Conservation (phyloP, 495 filamentous ascomycete species). For the Hyaloscypha bicolor region DNA sequence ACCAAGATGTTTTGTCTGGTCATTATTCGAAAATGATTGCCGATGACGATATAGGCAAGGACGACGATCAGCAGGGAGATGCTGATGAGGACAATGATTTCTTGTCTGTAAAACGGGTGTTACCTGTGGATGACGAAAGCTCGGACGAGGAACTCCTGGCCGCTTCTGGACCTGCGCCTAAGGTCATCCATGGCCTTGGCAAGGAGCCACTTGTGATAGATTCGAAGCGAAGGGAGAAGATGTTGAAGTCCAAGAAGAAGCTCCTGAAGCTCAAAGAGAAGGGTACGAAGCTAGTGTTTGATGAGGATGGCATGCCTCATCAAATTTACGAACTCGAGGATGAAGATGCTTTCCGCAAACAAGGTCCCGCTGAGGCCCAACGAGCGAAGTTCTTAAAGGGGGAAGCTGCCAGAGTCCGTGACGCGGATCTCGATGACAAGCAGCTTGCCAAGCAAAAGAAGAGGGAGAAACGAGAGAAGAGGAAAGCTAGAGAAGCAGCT, state of each 20-base stretch:
- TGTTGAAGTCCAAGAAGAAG: conserved; percentile 93
- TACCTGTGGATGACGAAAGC: conserved; percentile 58
- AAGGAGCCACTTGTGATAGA: conserved; percentile 77
- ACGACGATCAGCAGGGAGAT: conserved; percentile 44
- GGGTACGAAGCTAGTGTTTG: conserved; percentile 82
- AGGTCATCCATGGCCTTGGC: conserved; percentile 52
- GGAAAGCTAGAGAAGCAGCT: conserved; percentile 71
- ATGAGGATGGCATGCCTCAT: conserved; percentile 86
- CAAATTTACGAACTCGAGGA: conserved; percentile 84
- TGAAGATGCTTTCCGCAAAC: conserved; percentile 73
- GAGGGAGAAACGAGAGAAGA: conserved; percentile 84
- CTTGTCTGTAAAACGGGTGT: conserved; percentile 83
- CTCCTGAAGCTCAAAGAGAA: conserved; percentile 83
- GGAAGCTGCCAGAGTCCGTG: conserved; percentile 70
- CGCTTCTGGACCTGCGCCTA: conserved; percentile 41
- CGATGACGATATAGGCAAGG: conserved; percentile 52
- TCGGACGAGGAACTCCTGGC: conserved; percentile 36
- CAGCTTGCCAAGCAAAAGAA: conserved; percentile 74
- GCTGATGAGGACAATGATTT: conserved; percentile 75
- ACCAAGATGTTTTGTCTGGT: conserved; percentile 89
- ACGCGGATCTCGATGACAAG: conserved; percentile 83
- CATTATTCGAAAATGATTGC: conserved; percentile 88
- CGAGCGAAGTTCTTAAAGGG: conserved; percentile 72
- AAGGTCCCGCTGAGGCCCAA: conserved; percentile 74
- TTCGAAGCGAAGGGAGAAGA: conserved; percentile 89